Evolutionary conservation across 345 rosid genomes (phyloP), one percentile per base, ranked within the genome.

Genomic region (Turritis glabra): DNA sequence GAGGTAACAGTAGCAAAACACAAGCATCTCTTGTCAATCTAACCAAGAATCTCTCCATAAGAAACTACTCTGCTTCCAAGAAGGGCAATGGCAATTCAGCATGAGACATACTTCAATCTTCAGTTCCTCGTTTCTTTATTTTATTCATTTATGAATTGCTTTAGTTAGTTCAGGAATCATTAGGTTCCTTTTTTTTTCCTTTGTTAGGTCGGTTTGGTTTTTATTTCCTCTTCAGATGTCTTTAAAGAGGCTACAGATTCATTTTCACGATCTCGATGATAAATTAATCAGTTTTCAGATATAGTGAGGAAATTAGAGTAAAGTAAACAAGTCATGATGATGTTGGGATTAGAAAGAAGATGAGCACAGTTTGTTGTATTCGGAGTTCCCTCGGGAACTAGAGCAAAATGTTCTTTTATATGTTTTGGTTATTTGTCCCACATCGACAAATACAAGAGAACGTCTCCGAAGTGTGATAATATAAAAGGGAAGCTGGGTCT

Each of bases 21-120:
- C 69, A 79, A 17, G 26, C 79, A 5, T 79, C 89, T 59, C 81
- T 88, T 8, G 59, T 84, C 58, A 76, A 82, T 67, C 84, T 69
- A 26, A 83, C 93, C 3, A 83, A 80, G 75, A 87, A 87, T 60
- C 91, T 90, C 68, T 81, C 85, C 43, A 81, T 90, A 33, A 78
- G 69, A 48, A 64, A 77, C 67, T 68, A 55, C 83, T 70, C 80
- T 53, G 56, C 48, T 10, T 54, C 35, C 35, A 82, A 72, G 79
- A 85, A 77, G 74, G 80, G 77, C 67, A 12, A 13, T 47, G 60
- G 60, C 68, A 3, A 38, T 44, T 56, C 61, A 19, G 47, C 38
- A 64, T 56, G 48, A 64, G 17, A 63, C 57, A 14, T 33, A 22
- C 48, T 41, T 51, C 6, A 7, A 30, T 55, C 22, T 30, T 30